Base-by-base conservation (phyloP, 2,329 filamentous ascomycete genomes). In the Aurifilum marmelostoma region DNA sequence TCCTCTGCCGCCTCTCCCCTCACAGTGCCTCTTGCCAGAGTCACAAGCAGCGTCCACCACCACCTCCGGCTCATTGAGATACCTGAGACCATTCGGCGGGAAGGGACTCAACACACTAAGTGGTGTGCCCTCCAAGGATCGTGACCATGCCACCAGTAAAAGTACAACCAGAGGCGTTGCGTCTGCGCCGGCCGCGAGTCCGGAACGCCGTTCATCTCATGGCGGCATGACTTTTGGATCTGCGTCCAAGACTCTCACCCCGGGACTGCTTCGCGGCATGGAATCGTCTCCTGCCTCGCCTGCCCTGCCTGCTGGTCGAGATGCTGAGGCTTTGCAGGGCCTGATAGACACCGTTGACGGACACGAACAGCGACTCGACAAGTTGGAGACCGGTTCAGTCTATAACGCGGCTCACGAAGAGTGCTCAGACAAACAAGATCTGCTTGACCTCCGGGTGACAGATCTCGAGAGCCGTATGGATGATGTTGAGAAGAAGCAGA, bases 361-460 rank as follows among this genome's bases (percentile, higher is more conserved):
- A 24, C 87, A 93, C 69, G 88, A 88, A 50, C 83, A 86, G 65
- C 88, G 92, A 1, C 77, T 95, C 16, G 89, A 92, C 63, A 81
- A 83, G 67, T 82, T 94, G 7, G 92, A 95, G 78, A 92, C 85
- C 64, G 82, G 86, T 1, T 93, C 91, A 0, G 92, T 93, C 74
- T 88, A 88, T 32, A 84, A 87, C 58, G 83, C 85, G 24, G 85
- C 85, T n/a, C 85, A 91, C 62, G 91, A 93, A 29, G 89, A 92
- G 50, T 87, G 92, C 63, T 82, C 89, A 24, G 90, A 92, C 27
- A 88, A 86, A 66, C 85, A 92, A 73, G 91, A 93, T 43, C 80
- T 87, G 62, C 77, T 87, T 59, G 92, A 94, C 72, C 83, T 89
- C 11, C 87, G 91, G 29, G 82, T 94, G 9, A 85, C 88, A 1